Evolutionary conservation across 129 eudicot genomes (phyloP).

Genomic region (Artemisia tridentata): DNA sequence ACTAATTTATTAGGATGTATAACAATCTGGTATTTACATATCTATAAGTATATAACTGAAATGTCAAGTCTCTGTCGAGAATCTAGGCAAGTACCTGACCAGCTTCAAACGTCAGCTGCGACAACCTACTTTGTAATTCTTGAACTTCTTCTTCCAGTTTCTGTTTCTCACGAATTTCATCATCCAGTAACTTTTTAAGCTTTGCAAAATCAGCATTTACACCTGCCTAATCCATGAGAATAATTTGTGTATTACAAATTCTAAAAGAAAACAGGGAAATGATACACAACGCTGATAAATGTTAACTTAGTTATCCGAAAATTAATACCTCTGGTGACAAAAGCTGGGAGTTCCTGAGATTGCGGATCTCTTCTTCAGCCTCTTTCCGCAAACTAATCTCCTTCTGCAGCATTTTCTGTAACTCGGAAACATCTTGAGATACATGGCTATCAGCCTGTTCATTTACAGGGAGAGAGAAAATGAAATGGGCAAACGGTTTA

Average conservation of each 20-base stretch:
- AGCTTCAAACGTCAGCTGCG: slow-evolving; percentile 61
- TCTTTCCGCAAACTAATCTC: slow-evolving; percentile 57
- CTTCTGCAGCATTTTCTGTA: slow-evolving; percentile 58
- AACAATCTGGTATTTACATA: neutral
- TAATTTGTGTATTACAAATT: slow-evolving; percentile 18
- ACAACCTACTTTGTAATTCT: slow-evolving; percentile 56
- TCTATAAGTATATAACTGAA: neutral
- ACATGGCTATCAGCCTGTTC: slow-evolving; percentile 36
- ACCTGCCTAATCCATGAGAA: slow-evolving; percentile 53
- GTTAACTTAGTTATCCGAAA: slow-evolving; percentile 9
- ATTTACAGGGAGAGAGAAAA: slow-evolving; percentile 9
- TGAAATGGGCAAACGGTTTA: neutral
- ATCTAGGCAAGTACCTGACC: slow-evolving; percentile 46
- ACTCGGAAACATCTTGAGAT: slow-evolving; percentile 50
- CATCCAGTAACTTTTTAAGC: slow-evolving; percentile 61
- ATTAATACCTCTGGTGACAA: slow-evolving; percentile 51
- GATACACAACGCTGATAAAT: slow-evolving; percentile 5
- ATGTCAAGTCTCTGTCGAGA: neutral
- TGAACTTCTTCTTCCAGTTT: slow-evolving; percentile 78
- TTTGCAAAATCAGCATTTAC: slow-evolving; percentile 50
- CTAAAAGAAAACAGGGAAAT: slow-evolving; percentile 5
- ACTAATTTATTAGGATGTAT: neutral
- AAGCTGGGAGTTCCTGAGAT: slow-evolving; percentile 50
- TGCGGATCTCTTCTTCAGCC: slow-evolving; percentile 68
- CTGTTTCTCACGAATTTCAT: slow-evolving; percentile 63